Evolutionary conservation across 78 protist species (phyloP).

Genomic region (Pirum gemmata): DNA sequence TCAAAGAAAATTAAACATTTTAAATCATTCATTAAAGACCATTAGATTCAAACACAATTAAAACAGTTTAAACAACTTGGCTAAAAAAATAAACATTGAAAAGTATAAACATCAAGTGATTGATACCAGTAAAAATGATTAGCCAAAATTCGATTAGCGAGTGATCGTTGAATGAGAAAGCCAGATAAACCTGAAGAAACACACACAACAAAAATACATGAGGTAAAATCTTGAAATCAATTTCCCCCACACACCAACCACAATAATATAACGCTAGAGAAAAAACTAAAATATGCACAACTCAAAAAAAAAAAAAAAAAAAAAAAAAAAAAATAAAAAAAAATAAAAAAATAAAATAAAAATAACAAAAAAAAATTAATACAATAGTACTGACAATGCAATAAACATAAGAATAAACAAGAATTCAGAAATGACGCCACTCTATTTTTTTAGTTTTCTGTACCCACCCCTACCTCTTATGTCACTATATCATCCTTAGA

Average conservation of each 20-base stretch:
- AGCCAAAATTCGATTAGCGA: no score
- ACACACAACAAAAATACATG: background rate
- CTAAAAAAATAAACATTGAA: no score
- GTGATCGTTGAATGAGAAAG: no score
- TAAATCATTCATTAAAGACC: no score
- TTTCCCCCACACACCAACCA: background rate
- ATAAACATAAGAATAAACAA: constrained; percentile 40
- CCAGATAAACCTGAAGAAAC: background rate
- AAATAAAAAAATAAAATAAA: background rate
- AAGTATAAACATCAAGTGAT: no score
- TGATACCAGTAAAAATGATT: no score
- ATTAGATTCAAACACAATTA: no score
- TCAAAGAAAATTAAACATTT: no score
- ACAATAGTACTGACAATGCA: constrained; percentile 48
- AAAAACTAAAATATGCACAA: background rate
- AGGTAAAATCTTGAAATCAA: background rate
- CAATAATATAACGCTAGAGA: background rate
- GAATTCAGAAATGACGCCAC: constrained; percentile 54
- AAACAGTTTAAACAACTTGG: no score
- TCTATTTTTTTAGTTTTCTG: constrained; percentile 26
- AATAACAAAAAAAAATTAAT: no score
- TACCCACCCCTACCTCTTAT: background rate
- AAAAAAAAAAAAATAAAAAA: background rate
- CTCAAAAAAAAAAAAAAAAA: no score
- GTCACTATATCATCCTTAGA: no score